Evolutionary conservation across 2,329 filamentous ascomycete species (phyloP).

Genomic region (Sclerotinia minor): DNA sequence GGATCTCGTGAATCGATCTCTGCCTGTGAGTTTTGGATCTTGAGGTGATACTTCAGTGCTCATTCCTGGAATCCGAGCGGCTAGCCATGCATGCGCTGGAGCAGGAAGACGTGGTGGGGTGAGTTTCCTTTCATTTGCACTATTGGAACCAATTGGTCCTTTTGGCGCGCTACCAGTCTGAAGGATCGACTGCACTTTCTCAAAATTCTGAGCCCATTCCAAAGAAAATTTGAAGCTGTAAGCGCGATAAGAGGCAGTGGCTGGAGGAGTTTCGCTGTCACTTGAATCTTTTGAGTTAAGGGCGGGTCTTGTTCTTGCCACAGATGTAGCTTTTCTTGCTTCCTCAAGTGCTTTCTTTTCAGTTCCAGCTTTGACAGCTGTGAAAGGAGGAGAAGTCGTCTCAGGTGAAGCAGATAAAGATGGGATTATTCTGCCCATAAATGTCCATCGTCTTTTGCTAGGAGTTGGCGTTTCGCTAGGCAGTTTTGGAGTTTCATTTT

Average conservation of each 20-base stretch:
- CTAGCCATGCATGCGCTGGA: conserved; percentile 66
- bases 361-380: conserved; percentile 14
- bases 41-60: conserved; percentile 34
- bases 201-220: conserved; percentile 59
- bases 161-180: conserved; percentile 16
- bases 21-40: conserved; percentile 33
- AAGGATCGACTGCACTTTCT: conserved; percentile 27
- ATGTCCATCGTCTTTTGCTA: conserved; percentile 60
- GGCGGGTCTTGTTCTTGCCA: conserved; percentile 44
- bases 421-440: conserved; percentile 63
- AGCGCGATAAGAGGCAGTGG: conserved; percentile 45
- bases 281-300: conserved; percentile 56
- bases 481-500: conserved; percentile 28
- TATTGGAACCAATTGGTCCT: conserved; percentile 20
- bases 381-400: conserved; percentile 24
- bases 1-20: conserved; percentile 43
- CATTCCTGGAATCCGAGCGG: conserved; percentile 40
- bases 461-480: conserved; percentile 31
- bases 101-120: conserved; percentile 67
- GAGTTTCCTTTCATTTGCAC: conserved; percentile 56
- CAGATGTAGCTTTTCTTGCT: conserved; percentile 52
- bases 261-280: conserved; percentile 54
- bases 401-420: conserved; percentile 41
- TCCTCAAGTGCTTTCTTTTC: conserved; percentile 52
- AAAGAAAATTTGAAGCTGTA: conserved; percentile 76